phyloP scores from a whole-genome alignment of 2,329 filamentous ascomycete genomes.

The Diaporthe aspalathi region DNA sequence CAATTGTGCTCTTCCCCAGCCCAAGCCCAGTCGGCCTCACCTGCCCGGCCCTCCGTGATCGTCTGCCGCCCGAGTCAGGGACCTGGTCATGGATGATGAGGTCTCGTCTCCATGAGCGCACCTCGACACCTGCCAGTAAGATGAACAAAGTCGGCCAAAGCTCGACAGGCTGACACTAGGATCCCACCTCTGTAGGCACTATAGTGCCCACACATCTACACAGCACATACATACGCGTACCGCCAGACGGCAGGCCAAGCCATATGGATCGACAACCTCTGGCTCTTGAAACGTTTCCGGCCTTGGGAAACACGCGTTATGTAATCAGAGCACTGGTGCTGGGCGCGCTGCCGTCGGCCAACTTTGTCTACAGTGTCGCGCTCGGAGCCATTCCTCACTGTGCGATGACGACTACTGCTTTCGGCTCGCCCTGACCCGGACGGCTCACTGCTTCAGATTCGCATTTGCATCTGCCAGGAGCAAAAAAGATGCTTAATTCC shows the following conservation, averaged over 20 bases:
- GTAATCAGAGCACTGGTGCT: neutral
- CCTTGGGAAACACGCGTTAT: constrained; percentile 5
- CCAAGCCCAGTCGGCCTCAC: neutral
- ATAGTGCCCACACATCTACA: too few species aligned
- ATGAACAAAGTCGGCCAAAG: neutral
- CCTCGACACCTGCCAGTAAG: neutral
- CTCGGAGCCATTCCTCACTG: neutral
- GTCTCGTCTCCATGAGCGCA: neutral
- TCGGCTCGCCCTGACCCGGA: constrained; percentile 31
- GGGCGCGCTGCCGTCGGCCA: too few species aligned
- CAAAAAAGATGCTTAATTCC: constrained; percentile 34
- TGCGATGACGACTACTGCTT: constrained; percentile 32
- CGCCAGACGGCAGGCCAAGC: neutral
- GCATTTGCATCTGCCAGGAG: constrained; percentile 28
- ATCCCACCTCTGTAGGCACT: too few species aligned
- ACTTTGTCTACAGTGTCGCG: constrained; percentile 31
- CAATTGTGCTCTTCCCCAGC: neutral
- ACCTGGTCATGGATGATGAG: constrained; percentile 8
- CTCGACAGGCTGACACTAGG: too few species aligned
- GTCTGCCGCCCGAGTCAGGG: constrained; percentile 23
- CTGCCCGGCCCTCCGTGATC: neutral
- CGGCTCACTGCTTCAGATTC: constrained; percentile 28
- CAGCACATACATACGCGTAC: constrained; percentile 6
- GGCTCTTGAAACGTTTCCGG: constrained; percentile 24
- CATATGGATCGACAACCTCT: constrained; percentile 9